Percentiles rank a stretch among this genome's conserved stretches.
phyloP scores from a whole-genome alignment of 192 early-diverging fungal genomes.

The Cetraspora pellucida region DNA sequence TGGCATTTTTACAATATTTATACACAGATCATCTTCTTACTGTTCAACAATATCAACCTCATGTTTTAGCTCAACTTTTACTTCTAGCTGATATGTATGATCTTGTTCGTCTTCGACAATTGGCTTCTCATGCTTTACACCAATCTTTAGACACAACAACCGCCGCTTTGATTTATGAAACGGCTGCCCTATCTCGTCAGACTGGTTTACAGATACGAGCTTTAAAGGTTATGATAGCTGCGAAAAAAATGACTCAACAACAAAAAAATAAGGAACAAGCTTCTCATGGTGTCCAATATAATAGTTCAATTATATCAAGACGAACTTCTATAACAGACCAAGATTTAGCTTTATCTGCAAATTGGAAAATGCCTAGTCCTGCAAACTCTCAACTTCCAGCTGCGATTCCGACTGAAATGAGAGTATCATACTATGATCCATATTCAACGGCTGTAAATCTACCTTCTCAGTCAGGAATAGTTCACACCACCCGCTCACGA shows the following conservation, averaged over 20 bases:
- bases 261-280: slow-evolving; percentile 47
- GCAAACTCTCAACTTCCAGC: background rate
- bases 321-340: background rate
- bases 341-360: background rate
- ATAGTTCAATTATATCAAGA: background rate
- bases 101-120: slow-evolving; percentile 58
- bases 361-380: background rate
- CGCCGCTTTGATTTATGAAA: slow-evolving; percentile 69
- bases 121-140: slow-evolving; percentile 59
- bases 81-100: slow-evolving; percentile 62
- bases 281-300: background rate
- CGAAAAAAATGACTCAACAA: slow-evolving; percentile 54
- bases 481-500: background rate
- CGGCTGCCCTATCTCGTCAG: slow-evolving; percentile 62
- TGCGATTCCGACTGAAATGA: background rate
- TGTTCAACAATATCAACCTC: slow-evolving; percentile 63
- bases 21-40: slow-evolving; percentile 70
- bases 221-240: slow-evolving; percentile 56
- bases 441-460: slow-evolving; percentile 13
- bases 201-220: slow-evolving; percentile 63
- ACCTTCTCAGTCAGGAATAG: background rate
- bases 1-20: slow-evolving; percentile 67
- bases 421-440: slow-evolving; percentile 29
- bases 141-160: slow-evolving; percentile 61
- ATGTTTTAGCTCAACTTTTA: slow-evolving; percentile 64